Conservation (phyloP, 192 early-diverging fungal species). For the Piromyces sp. region DNA sequence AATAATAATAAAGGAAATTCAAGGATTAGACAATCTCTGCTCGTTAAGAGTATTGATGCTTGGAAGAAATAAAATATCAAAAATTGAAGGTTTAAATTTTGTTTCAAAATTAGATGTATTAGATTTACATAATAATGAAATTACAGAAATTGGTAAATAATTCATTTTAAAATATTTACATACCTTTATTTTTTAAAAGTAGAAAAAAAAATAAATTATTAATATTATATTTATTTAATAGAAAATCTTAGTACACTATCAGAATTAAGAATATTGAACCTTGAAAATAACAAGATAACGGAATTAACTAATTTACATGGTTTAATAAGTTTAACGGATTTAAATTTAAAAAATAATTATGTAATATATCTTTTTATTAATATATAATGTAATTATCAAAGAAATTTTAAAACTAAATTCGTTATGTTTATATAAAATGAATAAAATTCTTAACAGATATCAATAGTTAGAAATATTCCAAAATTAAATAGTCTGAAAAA, state of each 20-base stretch:
- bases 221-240: conserved; percentile 4
- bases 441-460: conserved; percentile 5
- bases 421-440: too few relatives aligned
- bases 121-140: conserved; percentile 28
- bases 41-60: conserved; percentile 32
- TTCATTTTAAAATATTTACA: too few relatives aligned
- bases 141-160: conserved; percentile 16
- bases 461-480: conserved; percentile 9
- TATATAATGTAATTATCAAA: neutral
- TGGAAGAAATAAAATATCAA: conserved; percentile 21
- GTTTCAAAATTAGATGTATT: conserved; percentile 24
- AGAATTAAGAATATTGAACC: conserved; percentile 22
- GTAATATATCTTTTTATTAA: conserved; percentile 2
- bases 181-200: too few relatives aligned
- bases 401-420: too few relatives aligned
- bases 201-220: too few relatives aligned
- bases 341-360: conserved; percentile 28
- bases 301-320: conserved; percentile 7
- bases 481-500: conserved; percentile 7
- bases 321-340: conserved; percentile 11
- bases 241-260: conserved; percentile 19
- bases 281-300: conserved; percentile 27
- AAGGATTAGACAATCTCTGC: conserved; percentile 11
- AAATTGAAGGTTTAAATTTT: conserved; percentile 14
- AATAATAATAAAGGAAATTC: conserved; percentile 6